Percentiles rank a stretch among this genome's conserved stretches.
Conservation (phyloP, 352 stramenopile species). For the Phytophthora boehmeriae region DNA sequence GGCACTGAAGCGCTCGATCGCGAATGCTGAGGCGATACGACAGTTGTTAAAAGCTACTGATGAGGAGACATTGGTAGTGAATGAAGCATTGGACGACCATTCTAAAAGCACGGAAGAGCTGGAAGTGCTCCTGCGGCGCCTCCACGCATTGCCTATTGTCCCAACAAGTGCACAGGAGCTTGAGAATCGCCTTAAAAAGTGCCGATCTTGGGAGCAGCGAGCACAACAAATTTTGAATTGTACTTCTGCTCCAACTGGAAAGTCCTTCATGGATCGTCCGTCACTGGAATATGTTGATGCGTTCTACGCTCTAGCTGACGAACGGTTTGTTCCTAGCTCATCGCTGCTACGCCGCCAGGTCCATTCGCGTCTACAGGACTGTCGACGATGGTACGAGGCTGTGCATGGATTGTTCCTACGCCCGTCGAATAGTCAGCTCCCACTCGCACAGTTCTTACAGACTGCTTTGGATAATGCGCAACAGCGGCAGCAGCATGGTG, state of each 20-base stretch:
- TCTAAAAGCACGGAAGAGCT: conserved; percentile 61
- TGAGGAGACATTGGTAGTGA: conserved; percentile 29
- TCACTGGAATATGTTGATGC: conserved; percentile 50
- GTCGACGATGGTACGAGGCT: conserved; percentile 60
- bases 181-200: conserved; percentile 56
- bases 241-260: conserved; percentile 16
- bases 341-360: conserved; percentile 71
- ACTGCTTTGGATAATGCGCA: conserved; percentile 41
- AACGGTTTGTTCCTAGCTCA: conserved; percentile 59
- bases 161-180: conserved; percentile 50
- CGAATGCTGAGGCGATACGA: conserved; percentile 47
- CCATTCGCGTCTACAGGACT: conserved; percentile 67
- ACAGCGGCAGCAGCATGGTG: not conserved
- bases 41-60: conserved; percentile 41
- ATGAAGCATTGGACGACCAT: conserved; percentile 33
- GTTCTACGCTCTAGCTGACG: conserved; percentile 63
- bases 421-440: conserved; percentile 37
- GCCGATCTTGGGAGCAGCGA: conserved; percentile 53
- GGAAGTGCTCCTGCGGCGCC: conserved; percentile 42
- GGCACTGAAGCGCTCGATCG: conserved; percentile 21
- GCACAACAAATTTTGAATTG: conserved; percentile 50
- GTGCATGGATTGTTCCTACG: conserved; percentile 66
- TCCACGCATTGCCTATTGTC: conserved; percentile 42
- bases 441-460: conserved; percentile 53
- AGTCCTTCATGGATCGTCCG: conserved; percentile 32